Percentiles rank a stretch among this genome's conserved stretches.
phyloP scores from a whole-genome alignment of 352 stramenopile genomes.

The Globisporangium paroecandrum region DNA sequence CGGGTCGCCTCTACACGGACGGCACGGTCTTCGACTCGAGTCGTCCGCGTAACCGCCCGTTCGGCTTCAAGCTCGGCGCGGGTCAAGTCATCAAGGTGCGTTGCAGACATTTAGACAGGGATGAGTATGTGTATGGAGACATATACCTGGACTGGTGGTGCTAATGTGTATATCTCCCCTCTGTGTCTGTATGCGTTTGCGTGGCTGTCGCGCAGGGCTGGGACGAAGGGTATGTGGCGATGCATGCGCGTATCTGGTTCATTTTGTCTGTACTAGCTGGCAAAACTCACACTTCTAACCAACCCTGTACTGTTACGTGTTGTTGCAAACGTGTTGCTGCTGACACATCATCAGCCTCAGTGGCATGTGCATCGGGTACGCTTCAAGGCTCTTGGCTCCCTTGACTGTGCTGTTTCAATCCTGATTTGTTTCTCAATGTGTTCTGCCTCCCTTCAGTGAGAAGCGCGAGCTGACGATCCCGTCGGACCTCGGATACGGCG shows the following conservation, averaged over 20 bases:
- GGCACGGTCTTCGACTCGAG: constrained; percentile 97
- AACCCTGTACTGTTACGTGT: not conserved
- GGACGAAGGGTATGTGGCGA: not conserved
- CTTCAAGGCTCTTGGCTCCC: not conserved
- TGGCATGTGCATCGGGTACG: constrained; percentile 11
- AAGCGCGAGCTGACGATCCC: constrained; percentile 59
- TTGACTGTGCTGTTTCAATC: not conserved
- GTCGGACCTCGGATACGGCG: constrained; percentile 92
- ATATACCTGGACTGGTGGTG: no score
- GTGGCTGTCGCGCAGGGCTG: not conserved
- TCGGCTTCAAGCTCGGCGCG: constrained; percentile 92
- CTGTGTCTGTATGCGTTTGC: not conserved
- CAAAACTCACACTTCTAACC: not conserved
- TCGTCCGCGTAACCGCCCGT: constrained; percentile 90
- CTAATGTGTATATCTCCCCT: not conserved
- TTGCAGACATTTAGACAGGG: not conserved
- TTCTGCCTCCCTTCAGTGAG: not conserved
- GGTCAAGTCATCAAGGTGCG: constrained; percentile 93
- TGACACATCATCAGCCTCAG: not conserved
- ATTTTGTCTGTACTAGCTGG: not conserved
- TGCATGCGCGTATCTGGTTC: not conserved
- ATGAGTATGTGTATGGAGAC: no score
- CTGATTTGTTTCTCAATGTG: not conserved
- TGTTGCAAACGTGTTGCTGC: not conserved
- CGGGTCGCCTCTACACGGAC: constrained; percentile 92